These are phyloP conservation scores for Fonsecaea pugnacius DNA, from an alignment of 2,329 filamentous ascomycete genomes.

Conservation along the genomic window DNA sequence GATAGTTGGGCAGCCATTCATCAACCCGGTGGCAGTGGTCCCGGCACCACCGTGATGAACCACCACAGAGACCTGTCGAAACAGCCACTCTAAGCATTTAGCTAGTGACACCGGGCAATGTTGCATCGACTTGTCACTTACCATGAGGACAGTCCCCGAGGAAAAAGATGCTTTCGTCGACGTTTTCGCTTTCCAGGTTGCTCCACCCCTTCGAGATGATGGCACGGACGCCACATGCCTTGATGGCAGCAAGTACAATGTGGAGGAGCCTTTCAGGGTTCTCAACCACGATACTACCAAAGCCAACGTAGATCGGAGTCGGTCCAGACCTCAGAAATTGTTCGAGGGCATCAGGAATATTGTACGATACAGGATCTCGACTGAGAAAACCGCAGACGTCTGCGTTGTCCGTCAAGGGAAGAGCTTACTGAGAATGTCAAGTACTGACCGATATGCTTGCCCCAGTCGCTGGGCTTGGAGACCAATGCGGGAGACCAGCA, in stretches of 20 bases:
- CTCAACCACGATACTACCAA: conserved; percentile 62
- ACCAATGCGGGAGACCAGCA: conserved; percentile 52
- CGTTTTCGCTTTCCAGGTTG: conserved; percentile 46
- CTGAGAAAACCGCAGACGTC: conserved; percentile 56
- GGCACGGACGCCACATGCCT: conserved; percentile 54
- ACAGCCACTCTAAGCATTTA: conserved; percentile 57
- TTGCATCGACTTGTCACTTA: not conserved
- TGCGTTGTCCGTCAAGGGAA: conserved; percentile 14
- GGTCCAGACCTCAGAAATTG: conserved; percentile 54
- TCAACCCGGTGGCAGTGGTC: conserved; percentile 56
- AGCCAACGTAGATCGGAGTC: conserved; percentile 61
- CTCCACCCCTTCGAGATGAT: conserved; percentile 63
- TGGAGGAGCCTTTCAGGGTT: conserved; percentile 52
- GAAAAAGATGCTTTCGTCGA: conserved; percentile 52
- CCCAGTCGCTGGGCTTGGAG: conserved; percentile 50
- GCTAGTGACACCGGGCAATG: not conserved
- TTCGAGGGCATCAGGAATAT: conserved; percentile 47
- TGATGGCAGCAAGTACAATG: conserved; percentile 55
- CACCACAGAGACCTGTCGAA: conserved; percentile 59
- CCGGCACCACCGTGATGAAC: conserved; percentile 65
- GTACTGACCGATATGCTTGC: conserved; percentile 42
- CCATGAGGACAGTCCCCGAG: conserved; percentile 60
- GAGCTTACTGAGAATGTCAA: conserved; percentile 4
- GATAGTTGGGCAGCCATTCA: conserved; percentile 56
- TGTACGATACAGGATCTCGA: conserved; percentile 44